A percentile compares a stretch with the other conserved stretches of the same genome.
These are phyloP conservation scores for Sporothrix brunneoviolacea DNA, from an alignment of 2,329 filamentous ascomycete genomes.

Conservation along the genomic window DNA sequence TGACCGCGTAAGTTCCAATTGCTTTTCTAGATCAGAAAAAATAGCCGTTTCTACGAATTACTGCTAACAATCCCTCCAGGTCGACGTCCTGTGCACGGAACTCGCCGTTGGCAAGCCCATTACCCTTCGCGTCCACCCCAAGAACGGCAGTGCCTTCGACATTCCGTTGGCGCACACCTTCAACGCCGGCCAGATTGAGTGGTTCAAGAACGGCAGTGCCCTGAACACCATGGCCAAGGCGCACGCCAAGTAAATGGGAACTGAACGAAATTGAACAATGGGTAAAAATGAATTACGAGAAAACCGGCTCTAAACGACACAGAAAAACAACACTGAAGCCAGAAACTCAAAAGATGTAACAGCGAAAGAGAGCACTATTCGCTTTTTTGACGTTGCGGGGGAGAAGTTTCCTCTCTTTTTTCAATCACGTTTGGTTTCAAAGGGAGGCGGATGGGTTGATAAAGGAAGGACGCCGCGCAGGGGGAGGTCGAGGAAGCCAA, in stretches of 20 bases:
- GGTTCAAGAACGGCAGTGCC: conserved; percentile 97
- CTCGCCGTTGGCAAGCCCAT: conserved; percentile 88
- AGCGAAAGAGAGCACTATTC: neutral
- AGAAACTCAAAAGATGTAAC: neutral
- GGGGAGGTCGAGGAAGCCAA: too few species aligned
- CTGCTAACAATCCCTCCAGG: conserved; percentile 27
- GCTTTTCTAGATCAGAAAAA: neutral
- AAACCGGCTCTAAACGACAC: neutral
- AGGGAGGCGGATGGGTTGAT: too few species aligned
- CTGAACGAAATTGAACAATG: conserved; percentile 5
- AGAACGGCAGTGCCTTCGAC: conserved; percentile 75
- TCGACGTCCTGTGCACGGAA: conserved; percentile 84
- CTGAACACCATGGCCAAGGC: conserved; percentile 96
- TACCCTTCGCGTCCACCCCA: conserved; percentile 86
- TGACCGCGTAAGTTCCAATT: conserved; percentile 59
- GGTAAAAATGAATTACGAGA: neutral
- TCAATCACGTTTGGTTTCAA: too few species aligned
- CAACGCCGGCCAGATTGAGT: conserved; percentile 96
- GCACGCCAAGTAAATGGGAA: neutral
- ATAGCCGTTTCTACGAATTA: too few species aligned
- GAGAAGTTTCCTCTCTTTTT: too few species aligned
- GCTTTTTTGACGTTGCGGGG: conserved; percentile 2
- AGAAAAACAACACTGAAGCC: neutral
- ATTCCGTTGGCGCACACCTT: conserved; percentile 88
- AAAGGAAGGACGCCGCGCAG: too few species aligned